Evolutionary conservation across 371 early-diverging fungal species (phyloP).

Genomic region (Mortierella sp.): DNA sequence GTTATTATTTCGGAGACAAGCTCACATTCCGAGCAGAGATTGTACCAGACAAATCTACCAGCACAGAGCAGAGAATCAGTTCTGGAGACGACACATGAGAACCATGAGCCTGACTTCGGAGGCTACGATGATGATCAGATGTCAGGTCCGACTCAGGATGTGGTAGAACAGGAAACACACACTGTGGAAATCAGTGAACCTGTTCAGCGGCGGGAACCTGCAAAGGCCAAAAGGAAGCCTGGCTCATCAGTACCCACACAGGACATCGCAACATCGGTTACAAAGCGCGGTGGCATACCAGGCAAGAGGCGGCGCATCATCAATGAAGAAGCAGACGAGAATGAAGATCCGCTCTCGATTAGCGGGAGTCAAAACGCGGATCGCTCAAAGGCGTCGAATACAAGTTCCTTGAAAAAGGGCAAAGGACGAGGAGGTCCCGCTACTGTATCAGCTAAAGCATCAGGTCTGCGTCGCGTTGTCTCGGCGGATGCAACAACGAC

Average conservation of each 20-base stretch:
- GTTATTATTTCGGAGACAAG: slow-evolving; percentile 4
- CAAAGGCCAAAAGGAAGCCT: slow-evolving; percentile 10
- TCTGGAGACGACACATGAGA: slow-evolving; percentile 13
- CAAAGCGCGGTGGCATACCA: background rate
- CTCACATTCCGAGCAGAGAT: background rate
- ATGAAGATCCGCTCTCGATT: slow-evolving; percentile 27
- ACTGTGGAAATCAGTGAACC: background rate
- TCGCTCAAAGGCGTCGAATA: background rate
- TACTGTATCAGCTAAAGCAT: background rate
- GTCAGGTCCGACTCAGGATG: slow-evolving; percentile 6
- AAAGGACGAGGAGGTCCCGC: background rate
- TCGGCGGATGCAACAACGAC: background rate
- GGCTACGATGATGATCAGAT: background rate
- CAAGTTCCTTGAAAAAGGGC: background rate
- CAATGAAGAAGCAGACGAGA: slow-evolving; percentile 45
- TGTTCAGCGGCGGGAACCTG: background rate
- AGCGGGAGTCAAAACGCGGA: background rate
- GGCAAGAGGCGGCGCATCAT: slow-evolving; percentile 37
- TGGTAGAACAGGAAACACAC: background rate
- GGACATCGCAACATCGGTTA: background rate
- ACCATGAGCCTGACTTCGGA: background rate
- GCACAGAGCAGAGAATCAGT: slow-evolving; percentile 8
- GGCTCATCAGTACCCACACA: background rate
- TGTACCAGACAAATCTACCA: background rate
- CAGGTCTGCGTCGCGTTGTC: background rate